These are phyloP conservation scores for Colletotrichum siamense DNA, from an alignment of 2,329 filamentous ascomycete genomes.

Conservation along the genomic window DNA sequence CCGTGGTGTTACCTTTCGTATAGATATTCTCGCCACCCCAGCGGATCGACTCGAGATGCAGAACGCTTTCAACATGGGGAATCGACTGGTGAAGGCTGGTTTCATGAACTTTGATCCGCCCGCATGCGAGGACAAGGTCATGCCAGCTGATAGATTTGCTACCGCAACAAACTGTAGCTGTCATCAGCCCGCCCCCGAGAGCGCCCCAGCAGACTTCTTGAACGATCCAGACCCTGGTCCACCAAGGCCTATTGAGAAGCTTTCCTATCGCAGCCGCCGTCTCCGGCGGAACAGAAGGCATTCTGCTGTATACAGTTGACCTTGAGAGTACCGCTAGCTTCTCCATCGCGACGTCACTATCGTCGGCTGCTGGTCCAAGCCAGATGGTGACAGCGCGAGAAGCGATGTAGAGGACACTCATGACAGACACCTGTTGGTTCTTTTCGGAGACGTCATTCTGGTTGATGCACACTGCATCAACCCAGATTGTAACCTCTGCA, in stretches of 20 bases:
- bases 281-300: background rate
- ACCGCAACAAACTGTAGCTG: background rate
- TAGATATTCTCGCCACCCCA: background rate
- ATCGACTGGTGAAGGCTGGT: background rate
- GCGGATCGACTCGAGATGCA: background rate
- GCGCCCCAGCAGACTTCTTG: background rate
- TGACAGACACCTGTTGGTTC: background rate
- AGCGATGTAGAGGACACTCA: background rate
- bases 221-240: background rate
- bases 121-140: background rate
- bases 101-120: background rate
- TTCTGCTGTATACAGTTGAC: background rate
- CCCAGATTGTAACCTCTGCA: background rate
- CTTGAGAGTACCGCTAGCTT: background rate
- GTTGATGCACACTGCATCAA: constrained; percentile 10
- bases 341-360: background rate
- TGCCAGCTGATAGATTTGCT: background rate
- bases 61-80: background rate
- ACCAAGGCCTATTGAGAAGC: background rate
- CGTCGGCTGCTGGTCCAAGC: constrained; percentile 25
- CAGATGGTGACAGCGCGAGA: constrained; percentile 26
- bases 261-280: background rate
- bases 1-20: background rate
- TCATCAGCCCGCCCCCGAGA: background rate
- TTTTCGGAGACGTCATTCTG: constrained; percentile 8